phyloP scores from a whole-genome alignment of 345 rosid genomes.

The Gossypium raimondii region DNA sequence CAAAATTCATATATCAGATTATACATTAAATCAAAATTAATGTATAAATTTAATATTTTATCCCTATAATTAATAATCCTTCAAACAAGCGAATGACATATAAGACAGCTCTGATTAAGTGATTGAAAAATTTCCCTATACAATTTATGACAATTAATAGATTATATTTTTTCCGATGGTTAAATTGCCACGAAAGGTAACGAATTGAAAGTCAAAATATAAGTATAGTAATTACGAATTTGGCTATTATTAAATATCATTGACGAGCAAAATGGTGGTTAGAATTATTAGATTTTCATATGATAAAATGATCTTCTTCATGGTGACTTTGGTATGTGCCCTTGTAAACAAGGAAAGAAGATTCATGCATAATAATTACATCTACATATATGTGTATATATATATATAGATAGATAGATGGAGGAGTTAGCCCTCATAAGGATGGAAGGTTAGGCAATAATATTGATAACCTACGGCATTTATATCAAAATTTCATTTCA shows the following conservation, averaged over 20 bases:
- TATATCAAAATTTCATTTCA: neutral
- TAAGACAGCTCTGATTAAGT: too few relatives aligned
- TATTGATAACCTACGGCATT: neutral
- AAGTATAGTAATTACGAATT: neutral
- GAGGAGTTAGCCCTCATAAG: conserved; percentile 2
- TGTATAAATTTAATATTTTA: too few relatives aligned
- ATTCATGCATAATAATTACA: neutral
- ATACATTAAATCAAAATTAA: too few relatives aligned
- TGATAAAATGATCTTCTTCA: neutral
- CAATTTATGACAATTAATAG: neutral
- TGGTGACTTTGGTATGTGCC: neutral
- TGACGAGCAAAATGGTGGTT: neutral
- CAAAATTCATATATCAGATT: too few relatives aligned
- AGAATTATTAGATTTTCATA: neutral
- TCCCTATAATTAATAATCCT: too few relatives aligned
- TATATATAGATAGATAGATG: too few relatives aligned
- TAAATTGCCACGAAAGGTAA: neutral
- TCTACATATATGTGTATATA: neutral
- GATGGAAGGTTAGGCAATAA: neutral
- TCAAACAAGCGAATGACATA: too few relatives aligned
- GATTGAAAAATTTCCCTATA: too few relatives aligned
- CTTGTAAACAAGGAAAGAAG: conserved; percentile 8
- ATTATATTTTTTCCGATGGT: neutral
- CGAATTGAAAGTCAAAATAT: neutral
- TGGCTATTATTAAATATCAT: neutral